Conservation (phyloP, 2,329 filamentous ascomycete species). For the Venturiaceae sp. region DNA sequence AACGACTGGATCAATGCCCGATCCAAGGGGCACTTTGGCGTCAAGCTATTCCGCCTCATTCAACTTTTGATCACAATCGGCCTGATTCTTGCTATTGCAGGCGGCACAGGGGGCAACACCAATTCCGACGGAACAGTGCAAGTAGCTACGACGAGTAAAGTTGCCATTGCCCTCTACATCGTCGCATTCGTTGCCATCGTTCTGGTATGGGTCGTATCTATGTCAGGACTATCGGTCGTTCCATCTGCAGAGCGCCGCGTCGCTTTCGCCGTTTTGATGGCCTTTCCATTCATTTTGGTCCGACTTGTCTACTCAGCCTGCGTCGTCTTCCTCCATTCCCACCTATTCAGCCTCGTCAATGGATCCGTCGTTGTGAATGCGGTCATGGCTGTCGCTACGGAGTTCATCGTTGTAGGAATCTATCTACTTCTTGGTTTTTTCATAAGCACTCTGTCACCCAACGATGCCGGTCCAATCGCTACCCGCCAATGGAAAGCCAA, state of each 20-base stretch:
- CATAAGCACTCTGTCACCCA: not conserved
- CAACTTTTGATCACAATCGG: slow-evolving; percentile 21
- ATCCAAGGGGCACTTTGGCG: slow-evolving; percentile 13
- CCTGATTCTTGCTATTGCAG: slow-evolving; percentile 24
- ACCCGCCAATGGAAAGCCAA: too few species aligned
- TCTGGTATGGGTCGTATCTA: slow-evolving; percentile 10
- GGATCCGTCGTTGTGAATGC: slow-evolving; percentile 11
- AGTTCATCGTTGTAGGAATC: slow-evolving; percentile 15
- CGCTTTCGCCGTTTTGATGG: slow-evolving; percentile 11
- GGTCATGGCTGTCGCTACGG: slow-evolving; percentile 14
- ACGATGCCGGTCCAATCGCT: not conserved
- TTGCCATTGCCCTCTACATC: slow-evolving; percentile 14
- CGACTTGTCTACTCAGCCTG: slow-evolving; percentile 14
- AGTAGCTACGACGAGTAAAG: slow-evolving; percentile 14
- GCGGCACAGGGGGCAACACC: slow-evolving; percentile 10
- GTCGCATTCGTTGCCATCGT: slow-evolving; percentile 12
- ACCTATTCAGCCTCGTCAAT: slow-evolving; percentile 13
- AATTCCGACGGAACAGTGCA: slow-evolving; percentile 12
- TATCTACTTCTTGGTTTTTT: slow-evolving; percentile 12
- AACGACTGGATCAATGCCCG: slow-evolving; percentile 15
- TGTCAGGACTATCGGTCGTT: slow-evolving; percentile 1
- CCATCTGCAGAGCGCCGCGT: slow-evolving; percentile 13
- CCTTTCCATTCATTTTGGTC: slow-evolving; percentile 14
- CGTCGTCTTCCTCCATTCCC: slow-evolving; percentile 12
- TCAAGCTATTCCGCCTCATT: slow-evolving; percentile 19